A percentile compares a stretch with the other conserved stretches of the same genome.
These are phyloP conservation scores for Blastocystis sp. DNA, from an alignment of 352 stramenopile species.

Conservation along the genomic window DNA sequence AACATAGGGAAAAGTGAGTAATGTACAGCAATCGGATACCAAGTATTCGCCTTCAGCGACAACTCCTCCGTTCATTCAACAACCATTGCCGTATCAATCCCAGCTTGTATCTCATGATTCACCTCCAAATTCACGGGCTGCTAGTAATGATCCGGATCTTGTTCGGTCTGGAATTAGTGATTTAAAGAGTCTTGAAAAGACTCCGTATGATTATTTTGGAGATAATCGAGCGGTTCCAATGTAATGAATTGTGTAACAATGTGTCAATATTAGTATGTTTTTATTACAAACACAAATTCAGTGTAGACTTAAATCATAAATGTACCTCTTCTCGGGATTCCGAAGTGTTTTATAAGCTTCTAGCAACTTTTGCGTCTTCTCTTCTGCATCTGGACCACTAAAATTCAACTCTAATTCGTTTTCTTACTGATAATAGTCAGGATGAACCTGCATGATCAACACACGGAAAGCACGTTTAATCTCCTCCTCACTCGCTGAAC, in stretches of 20 bases:
- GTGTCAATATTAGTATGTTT: too few relatives aligned
- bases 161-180: background rate
- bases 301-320: constrained; percentile 56
- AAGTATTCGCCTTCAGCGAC: background rate
- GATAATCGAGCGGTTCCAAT: background rate
- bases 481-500: constrained; percentile 48
- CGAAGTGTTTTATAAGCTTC: constrained; percentile 53
- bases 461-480: constrained; percentile 51
- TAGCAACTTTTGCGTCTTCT: constrained; percentile 6
- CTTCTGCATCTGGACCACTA: constrained; percentile 3
- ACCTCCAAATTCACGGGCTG: background rate
- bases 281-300: background rate
- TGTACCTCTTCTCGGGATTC: constrained; percentile 11
- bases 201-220: background rate
- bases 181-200: background rate
- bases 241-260: too few relatives aligned
- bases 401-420: too few relatives aligned
- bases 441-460: constrained; percentile 59
- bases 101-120: background rate
- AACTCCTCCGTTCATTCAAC: background rate
- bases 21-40: background rate
- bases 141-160: background rate
- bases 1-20: background rate
- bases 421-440: constrained; percentile 36
- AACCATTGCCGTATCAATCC: background rate